Percentiles rank a stretch among this genome's conserved stretches.
Conservation (phyloP, 805 yeast genomes). For the Candida germanica region DNA sequence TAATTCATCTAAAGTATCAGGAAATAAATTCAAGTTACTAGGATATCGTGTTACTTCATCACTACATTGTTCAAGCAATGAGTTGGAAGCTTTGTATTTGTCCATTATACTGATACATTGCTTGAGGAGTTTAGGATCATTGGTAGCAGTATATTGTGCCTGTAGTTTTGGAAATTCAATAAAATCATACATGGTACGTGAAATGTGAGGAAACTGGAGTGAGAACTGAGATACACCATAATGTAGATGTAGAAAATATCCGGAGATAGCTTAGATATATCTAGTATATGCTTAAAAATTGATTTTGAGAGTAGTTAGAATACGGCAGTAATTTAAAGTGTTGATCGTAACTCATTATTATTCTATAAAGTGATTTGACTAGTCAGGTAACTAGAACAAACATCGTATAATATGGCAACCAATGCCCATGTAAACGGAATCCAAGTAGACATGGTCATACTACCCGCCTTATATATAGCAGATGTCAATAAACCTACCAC, state of each 20-base stretch:
- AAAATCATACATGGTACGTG: conserved; percentile 8
- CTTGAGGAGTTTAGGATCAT: background rate
- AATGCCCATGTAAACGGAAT: conserved; percentile 83
- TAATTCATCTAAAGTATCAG: conserved; percentile 13
- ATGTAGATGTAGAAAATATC: too few relatives aligned
- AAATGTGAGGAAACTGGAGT: conserved; percentile 3
- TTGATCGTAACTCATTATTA: too few relatives aligned
- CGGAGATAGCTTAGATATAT: too few relatives aligned
- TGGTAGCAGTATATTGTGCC: conserved; percentile 1
- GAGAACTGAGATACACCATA: too few relatives aligned
- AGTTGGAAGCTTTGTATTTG: conserved; percentile 13
- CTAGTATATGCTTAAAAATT: too few relatives aligned
- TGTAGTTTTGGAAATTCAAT: conserved; percentile 10
- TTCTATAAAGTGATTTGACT: conserved; percentile 24
- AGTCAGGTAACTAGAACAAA: conserved; percentile 64
- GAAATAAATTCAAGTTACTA: background rate
- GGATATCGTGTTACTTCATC: background rate
- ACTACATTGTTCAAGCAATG: background rate
- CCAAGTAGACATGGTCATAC: conserved; percentile 92
- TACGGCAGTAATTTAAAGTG: too few relatives aligned
- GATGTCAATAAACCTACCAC: conserved; percentile 72
- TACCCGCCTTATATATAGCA: conserved; percentile 75
- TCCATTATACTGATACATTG: conserved; percentile 21
- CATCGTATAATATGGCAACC: conserved; percentile 62
- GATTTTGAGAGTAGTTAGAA: too few relatives aligned